phyloP scores from a whole-genome alignment of 2,329 filamentous ascomycete genomes.

The Trichoderma aggressivum region DNA sequence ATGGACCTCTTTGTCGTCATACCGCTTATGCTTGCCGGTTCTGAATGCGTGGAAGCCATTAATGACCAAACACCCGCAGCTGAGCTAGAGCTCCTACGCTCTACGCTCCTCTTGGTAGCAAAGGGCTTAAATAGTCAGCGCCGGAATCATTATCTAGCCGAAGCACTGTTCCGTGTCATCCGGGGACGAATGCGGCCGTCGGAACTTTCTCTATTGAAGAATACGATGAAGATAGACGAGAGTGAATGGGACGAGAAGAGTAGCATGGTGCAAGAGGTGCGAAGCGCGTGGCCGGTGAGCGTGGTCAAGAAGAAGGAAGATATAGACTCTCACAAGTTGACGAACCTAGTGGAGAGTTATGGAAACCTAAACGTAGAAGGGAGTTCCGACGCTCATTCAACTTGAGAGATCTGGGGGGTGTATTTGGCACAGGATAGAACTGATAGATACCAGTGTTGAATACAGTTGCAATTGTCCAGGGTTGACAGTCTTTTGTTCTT shows the following conservation, averaged over 20 bases:
- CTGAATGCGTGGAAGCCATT: slow-evolving; percentile 4
- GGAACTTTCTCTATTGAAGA: not conserved
- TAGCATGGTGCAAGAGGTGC: slow-evolving; percentile 26
- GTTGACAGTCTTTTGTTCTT: not conserved
- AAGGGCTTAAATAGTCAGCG: slow-evolving; percentile 35
- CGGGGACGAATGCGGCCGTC: slow-evolving; percentile 31
- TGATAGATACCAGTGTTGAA: not conserved
- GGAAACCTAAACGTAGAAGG: not conserved
- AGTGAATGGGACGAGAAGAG: slow-evolving; percentile 22
- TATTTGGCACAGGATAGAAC: not conserved
- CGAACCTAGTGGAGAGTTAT: not conserved
- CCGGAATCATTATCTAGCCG: slow-evolving; percentile 33
- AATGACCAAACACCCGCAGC: not conserved
- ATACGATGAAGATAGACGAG: slow-evolving; percentile 20
- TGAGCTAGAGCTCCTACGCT: not conserved
- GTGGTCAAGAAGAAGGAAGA: slow-evolving; percentile 30
- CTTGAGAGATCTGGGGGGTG: not conserved
- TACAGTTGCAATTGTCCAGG: not conserved
- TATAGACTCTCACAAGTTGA: slow-evolving; percentile 23
- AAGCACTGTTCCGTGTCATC: slow-evolving; percentile 34
- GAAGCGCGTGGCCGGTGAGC: slow-evolving; percentile 33
- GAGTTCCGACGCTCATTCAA: too few species aligned
- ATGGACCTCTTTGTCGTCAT: slow-evolving; percentile 25
- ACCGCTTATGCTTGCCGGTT: slow-evolving; percentile 29
- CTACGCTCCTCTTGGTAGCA: slow-evolving; percentile 28